Conservation (phyloP, 2,329 filamentous ascomycete genomes). For the Fusarium mexicanum region DNA sequence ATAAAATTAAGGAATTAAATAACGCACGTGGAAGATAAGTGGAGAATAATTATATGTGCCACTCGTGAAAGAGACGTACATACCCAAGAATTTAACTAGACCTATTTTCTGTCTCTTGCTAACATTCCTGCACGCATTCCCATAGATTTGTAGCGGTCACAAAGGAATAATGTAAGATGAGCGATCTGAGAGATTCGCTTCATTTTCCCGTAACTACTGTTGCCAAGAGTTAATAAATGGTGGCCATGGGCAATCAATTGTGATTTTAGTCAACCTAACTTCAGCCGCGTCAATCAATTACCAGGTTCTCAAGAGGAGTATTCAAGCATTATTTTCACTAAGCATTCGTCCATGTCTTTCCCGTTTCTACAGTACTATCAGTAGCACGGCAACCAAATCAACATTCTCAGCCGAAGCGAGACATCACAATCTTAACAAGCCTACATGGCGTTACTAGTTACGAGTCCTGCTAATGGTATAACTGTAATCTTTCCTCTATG, state of each 20-base stretch:
- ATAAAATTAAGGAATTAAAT: neutral
- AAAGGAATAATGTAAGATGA: neutral
- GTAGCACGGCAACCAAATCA: neutral
- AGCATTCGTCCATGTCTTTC: neutral
- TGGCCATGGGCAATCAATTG: neutral
- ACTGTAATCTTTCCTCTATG: neutral
- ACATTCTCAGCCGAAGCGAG: neutral
- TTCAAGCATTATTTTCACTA: neutral
- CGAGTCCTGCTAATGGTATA: neutral
- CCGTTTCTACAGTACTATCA: neutral
- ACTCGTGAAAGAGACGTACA: too few species aligned
- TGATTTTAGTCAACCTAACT: neutral
- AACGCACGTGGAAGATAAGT: neutral
- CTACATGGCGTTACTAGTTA: too few species aligned
- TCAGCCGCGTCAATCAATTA: neutral
- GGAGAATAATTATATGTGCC: neutral
- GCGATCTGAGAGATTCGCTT: neutral
- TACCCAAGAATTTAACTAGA: too few species aligned
- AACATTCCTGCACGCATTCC: too few species aligned
- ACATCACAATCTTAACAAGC: neutral
- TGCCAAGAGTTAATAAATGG: neutral
- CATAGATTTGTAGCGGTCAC: too few species aligned
- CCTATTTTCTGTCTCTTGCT: too few species aligned
- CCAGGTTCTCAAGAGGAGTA: neutral
- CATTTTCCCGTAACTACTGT: neutral